Evolutionary conservation across 495 filamentous ascomycete genomes (phyloP).

Genomic region (Penicillium turbatum): DNA sequence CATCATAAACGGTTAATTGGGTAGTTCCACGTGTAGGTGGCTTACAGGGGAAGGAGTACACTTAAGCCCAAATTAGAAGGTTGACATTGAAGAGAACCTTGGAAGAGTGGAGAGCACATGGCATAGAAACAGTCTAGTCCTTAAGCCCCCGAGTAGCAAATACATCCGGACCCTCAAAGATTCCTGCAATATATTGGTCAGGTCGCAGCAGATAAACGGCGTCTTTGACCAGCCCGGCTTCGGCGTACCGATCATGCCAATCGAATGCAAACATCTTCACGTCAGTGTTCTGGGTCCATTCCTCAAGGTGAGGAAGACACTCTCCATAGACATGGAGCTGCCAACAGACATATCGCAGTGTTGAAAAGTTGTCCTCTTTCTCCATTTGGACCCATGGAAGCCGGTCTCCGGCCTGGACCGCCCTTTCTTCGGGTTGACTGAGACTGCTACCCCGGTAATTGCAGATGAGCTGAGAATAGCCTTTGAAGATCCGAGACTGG

Average conservation of each 20-base stretch:
- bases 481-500: slow-evolving; percentile 20
- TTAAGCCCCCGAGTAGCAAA: slow-evolving; percentile 7
- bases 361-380: slow-evolving; percentile 29
- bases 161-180: slow-evolving; percentile 13
- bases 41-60: too few relatives aligned
- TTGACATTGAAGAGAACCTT: neutral
- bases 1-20: neutral
- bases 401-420: slow-evolving; percentile 32
- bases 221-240: slow-evolving; percentile 21
- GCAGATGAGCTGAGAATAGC: slow-evolving; percentile 31
- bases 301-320: slow-evolving; percentile 8
- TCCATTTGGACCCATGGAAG: slow-evolving; percentile 32
- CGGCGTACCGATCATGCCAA: slow-evolving; percentile 25
- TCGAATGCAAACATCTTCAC: slow-evolving; percentile 20
- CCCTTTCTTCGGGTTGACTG: slow-evolving; percentile 9
- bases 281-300: slow-evolving; percentile 27
- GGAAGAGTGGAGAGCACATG: neutral
- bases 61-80: too few relatives aligned
- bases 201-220: slow-evolving; percentile 34
- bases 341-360: slow-evolving; percentile 28
- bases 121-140: neutral
- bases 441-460: slow-evolving; percentile 29
- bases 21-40: neutral
- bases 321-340: slow-evolving; percentile 36
- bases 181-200: slow-evolving; percentile 35